Percentiles rank a stretch among this genome's conserved stretches.
These are phyloP conservation scores for Aspergillus sp. DNA, from an alignment of 2,329 filamentous ascomycete genomes.

Conservation along the genomic window DNA sequence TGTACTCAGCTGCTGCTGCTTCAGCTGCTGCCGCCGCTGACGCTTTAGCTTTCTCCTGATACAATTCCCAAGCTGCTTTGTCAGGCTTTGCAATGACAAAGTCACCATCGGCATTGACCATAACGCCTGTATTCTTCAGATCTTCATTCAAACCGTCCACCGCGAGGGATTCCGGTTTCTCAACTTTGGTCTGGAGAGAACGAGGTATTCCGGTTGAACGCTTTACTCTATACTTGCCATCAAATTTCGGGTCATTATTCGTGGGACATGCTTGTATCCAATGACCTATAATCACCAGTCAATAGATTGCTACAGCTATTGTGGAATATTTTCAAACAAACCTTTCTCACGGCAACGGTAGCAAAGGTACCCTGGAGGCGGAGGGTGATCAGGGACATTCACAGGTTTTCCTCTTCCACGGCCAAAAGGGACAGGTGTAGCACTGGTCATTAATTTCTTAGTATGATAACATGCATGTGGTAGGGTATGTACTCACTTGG, in stretches of 20 bases:
- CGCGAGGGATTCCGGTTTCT: conserved; percentile 72
- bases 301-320: conserved; percentile 20
- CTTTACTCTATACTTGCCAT: conserved; percentile 88
- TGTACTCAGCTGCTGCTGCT: conserved; percentile 67
- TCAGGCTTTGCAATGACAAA: conserved; percentile 96
- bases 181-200: conserved; percentile 90
- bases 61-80: conserved; percentile 93
- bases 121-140: conserved; percentile 76
- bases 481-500: conserved; percentile 52
- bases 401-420: conserved; percentile 31
- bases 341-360: conserved; percentile 93
- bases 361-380: conserved; percentile 89
- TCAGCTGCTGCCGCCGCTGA: conserved; percentile 75
- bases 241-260: conserved; percentile 95
- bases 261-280: conserved; percentile 98
- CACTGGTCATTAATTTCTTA: conserved; percentile 34
- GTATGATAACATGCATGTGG: conserved; percentile 7
- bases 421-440: conserved; percentile 38
- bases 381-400: conserved; percentile 87
- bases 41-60: conserved; percentile 87
- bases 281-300: conserved; percentile 52
- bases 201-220: conserved; percentile 94
- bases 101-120: conserved; percentile 96
- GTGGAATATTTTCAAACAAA: conserved; percentile 18
- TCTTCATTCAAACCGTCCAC: conserved; percentile 73